Evolutionary conservation across 1,284 basidiomycete species (phyloP).

Genomic region (Ustilago shanxiensis): DNA sequence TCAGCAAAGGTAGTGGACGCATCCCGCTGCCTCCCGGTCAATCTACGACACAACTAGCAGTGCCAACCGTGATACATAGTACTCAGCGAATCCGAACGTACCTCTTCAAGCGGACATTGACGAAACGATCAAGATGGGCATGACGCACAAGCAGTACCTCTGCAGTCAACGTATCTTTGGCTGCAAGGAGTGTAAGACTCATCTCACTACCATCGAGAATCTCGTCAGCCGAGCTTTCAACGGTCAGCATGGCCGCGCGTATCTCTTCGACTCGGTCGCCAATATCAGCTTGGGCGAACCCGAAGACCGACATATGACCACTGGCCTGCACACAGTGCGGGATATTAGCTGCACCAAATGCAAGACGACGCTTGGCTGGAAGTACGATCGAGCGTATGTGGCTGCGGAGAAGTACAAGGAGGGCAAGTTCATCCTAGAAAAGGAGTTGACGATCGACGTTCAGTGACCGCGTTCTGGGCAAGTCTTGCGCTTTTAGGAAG

Average conservation of each 20-base stretch:
- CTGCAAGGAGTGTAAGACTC: slow-evolving; percentile 90
- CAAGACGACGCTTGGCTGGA: slow-evolving; percentile 88
- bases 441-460: slow-evolving; percentile 70
- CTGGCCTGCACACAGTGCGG: slow-evolving; percentile 93
- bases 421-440: slow-evolving; percentile 96
- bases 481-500: not conserved
- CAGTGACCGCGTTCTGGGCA: slow-evolving; percentile 13
- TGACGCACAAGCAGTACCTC: slow-evolving; percentile 89
- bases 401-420: slow-evolving; percentile 95
- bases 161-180: slow-evolving; percentile 86
- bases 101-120: not conserved
- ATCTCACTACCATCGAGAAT: slow-evolving; percentile 89
- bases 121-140: slow-evolving; percentile 77
- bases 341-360: slow-evolving; percentile 95
- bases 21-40: too few relatives aligned
- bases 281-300: slow-evolving; percentile 89
- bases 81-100: not conserved
- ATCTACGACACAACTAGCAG: not conserved
- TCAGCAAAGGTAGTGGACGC: too few relatives aligned
- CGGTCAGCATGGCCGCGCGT: slow-evolving; percentile 93
- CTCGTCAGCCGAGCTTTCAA: slow-evolving; percentile 80
- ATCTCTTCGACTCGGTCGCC: slow-evolving; percentile 90
- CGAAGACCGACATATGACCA: slow-evolving; percentile 94
- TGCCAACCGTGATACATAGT: too few relatives aligned
- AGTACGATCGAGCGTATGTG: slow-evolving; percentile 96